Base-by-base conservation (phyloP, 2,329 filamentous ascomycete species). In the Graphiopsis chlorocephala region DNA sequence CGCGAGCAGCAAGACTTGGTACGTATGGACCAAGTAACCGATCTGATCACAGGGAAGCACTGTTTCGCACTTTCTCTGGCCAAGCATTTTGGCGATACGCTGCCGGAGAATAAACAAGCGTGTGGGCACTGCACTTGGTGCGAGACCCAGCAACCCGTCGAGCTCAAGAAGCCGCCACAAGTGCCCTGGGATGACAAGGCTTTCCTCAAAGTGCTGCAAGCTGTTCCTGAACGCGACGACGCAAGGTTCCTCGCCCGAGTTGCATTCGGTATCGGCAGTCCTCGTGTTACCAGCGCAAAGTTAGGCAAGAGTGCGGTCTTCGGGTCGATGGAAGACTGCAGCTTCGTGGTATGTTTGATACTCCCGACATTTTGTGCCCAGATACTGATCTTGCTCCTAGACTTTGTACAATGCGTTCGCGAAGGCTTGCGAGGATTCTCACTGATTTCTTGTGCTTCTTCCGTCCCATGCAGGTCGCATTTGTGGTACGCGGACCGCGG, bases 221-320 rank as follows among this genome's bases (percentile, higher is more conserved):
- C 73, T 0, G 81, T 83, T 14, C 68, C 74, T 0, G 79, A 82
- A 0, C 78, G 84, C 2, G 84, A 89, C 55, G 86, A 89, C 70
- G 79, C 86, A 2, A 75, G 86, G 14, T 84, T 87, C 67, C 75
- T 89, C 29, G 85, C 87, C 0, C 79, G 84, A 23, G 75, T 89
- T 4, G 86, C 86, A 0, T 89, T 88, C 71, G 87, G 87, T 0
- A 88, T 89, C 70, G 79, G 78, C 52, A 88, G 85, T 68, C 87
- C 86, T 0, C 75, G 85, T 1, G 79, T 86, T 0, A 79, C 75
- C 5, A 73, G 77, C 42, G 71, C 86, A 61, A 84, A 82, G 70
- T 68, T 88, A 33, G 76, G 80, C 14, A 82, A 76, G 59, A 72
- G 72, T 8, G 35, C 66, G 0, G 78, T 83, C 0, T 88, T 86